Evolutionary conservation across 2,329 filamentous ascomycete species (phyloP).

Genomic region (Helicocarpus griseus): DNA sequence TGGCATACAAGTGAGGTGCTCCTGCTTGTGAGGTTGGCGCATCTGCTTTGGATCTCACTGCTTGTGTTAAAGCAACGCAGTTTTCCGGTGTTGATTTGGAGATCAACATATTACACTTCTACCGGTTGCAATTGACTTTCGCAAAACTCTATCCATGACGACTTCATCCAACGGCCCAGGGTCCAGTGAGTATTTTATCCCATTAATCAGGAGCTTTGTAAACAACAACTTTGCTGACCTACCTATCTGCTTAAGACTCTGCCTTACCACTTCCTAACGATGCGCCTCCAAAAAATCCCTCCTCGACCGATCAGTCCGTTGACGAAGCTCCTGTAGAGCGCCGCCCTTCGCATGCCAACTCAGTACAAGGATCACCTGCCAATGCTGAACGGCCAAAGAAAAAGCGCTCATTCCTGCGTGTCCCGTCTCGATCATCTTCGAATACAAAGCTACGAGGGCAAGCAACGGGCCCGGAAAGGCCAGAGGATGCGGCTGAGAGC

Average conservation of each 20-base stretch:
- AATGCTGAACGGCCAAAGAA: slow-evolving; percentile 24
- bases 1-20: not conserved
- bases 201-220: not conserved
- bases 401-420: slow-evolving; percentile 26
- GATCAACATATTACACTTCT: not conserved
- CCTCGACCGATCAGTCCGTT: not conserved
- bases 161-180: slow-evolving; percentile 19
- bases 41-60: not conserved
- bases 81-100: not conserved
- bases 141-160: slow-evolving; percentile 25
- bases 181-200: slow-evolving; percentile 19
- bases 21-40: not conserved
- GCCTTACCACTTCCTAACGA: slow-evolving; percentile 6
- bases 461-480: slow-evolving; percentile 25
- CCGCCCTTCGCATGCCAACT: slow-evolving; percentile 1
- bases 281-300: not conserved
- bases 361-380: slow-evolving; percentile 8
- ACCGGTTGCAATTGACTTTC: not conserved
- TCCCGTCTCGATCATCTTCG: slow-evolving; percentile 31
- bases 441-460: slow-evolving; percentile 27
- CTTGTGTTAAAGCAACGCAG: not conserved
- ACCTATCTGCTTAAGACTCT: slow-evolving; percentile 8
- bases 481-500: slow-evolving; percentile 40
- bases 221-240: slow-evolving; percentile 10
- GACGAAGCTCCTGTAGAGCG: not conserved